Evolutionary conservation across 2,329 filamentous ascomycete genomes (phyloP).

Genomic region (Didymella keratinophila): DNA sequence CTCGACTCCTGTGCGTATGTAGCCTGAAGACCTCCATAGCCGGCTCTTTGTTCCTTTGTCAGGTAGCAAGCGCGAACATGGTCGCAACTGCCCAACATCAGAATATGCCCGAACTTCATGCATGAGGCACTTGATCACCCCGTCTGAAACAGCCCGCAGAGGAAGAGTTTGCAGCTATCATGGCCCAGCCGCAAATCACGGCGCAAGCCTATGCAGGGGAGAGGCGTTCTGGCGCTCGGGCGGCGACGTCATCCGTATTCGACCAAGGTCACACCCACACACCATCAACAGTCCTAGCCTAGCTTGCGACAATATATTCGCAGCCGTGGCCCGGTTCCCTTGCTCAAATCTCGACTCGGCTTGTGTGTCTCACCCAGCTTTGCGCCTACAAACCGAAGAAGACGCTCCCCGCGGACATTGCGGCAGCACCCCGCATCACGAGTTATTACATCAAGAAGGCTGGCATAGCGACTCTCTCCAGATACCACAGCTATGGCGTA

Average conservation of each 20-base stretch:
- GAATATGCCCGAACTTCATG: slow-evolving; percentile 13
- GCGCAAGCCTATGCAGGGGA: slow-evolving; percentile 12
- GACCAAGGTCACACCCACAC: slow-evolving; percentile 19
- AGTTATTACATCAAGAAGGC: slow-evolving; percentile 10
- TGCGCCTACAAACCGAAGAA: slow-evolving; percentile 7
- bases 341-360: neutral
- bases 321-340: slow-evolving; percentile 8
- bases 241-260: slow-evolving; percentile 18
- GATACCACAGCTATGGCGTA: slow-evolving; percentile 36
- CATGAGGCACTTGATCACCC: slow-evolving; percentile 4
- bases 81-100: slow-evolving; percentile 14
- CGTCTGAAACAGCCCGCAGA: slow-evolving; percentile 17
- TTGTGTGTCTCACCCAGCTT: neutral
- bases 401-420: slow-evolving; percentile 15
- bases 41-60: slow-evolving; percentile 17
- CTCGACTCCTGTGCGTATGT: slow-evolving; percentile 7
- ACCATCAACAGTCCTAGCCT: slow-evolving; percentile 17
- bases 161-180: slow-evolving; percentile 5
- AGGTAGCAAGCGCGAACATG: neutral
- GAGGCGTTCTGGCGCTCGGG: slow-evolving; percentile 1
- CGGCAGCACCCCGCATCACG: slow-evolving; percentile 29
- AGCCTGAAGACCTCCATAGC: neutral
- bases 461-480: neutral
- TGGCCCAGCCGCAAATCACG: slow-evolving; percentile 21
- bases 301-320: slow-evolving; percentile 19